Conservation (phyloP, 352 stramenopile genomes). For the Phytophthora brassicae region DNA sequence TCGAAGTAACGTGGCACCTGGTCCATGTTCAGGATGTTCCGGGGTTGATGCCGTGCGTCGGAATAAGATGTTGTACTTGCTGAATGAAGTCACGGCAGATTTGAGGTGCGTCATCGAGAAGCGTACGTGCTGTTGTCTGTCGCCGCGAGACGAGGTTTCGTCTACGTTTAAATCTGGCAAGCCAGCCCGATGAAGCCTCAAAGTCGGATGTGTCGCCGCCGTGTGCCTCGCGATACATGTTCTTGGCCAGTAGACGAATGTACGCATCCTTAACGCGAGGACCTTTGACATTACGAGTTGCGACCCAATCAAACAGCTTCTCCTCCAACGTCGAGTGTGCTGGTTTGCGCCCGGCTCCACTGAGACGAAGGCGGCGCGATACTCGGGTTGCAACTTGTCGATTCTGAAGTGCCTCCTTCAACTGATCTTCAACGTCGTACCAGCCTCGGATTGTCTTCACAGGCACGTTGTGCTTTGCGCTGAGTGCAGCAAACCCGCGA, state of each 20-base stretch:
- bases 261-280: slow-evolving; percentile 11
- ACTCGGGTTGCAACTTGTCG: slow-evolving; percentile 2
- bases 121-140: slow-evolving; percentile 3
- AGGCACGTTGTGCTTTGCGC: background rate
- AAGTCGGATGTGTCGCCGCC: background rate
- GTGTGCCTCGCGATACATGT: background rate
- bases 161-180: background rate
- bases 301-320: background rate
- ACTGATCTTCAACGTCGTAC: background rate
- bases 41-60: background rate
- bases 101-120: background rate
- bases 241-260: slow-evolving; percentile 4
- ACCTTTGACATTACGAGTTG: background rate
- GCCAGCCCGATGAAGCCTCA: background rate
- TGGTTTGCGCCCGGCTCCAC: background rate
- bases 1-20: slow-evolving; percentile 10
- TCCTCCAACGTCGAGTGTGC: background rate
- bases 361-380: background rate
- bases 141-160: background rate
- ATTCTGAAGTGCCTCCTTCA: background rate
- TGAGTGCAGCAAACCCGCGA: background rate
- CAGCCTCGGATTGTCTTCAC: background rate
- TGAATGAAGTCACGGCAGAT: slow-evolving; percentile 7
- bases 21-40: background rate
- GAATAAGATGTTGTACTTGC: slow-evolving; percentile 1